Percentiles rank a stretch among this genome's conserved stretches.
Evolutionary conservation across 306 rosid genomes (phyloP).

Genomic region (Elaeagnus macrophylla): DNA sequence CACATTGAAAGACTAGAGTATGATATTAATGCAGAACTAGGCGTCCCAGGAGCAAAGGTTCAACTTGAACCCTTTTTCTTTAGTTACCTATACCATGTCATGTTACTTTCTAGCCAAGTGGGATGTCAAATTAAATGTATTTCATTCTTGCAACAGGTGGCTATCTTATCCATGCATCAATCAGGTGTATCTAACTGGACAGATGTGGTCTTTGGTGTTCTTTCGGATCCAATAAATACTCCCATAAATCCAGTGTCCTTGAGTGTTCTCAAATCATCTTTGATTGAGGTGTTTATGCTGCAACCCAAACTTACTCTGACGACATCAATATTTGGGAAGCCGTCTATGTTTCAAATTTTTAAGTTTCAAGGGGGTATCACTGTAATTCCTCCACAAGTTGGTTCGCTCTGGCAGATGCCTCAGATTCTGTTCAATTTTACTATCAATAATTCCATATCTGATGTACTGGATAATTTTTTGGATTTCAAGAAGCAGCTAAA

Average conservation of each 20-base stretch:
- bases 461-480: conserved; percentile 43
- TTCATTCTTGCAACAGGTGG: conserved; percentile 45
- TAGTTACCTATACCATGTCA: not conserved
- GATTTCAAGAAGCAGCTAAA: conserved; percentile 58
- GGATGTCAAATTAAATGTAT: conserved; percentile 20
- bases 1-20: conserved; percentile 55
- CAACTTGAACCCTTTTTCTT: conserved; percentile 16
- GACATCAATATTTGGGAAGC: conserved; percentile 53
- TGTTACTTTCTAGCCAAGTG: conserved; percentile 9
- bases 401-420: conserved; percentile 57
- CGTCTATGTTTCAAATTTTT: conserved; percentile 56
- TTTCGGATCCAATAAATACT: conserved; percentile 53
- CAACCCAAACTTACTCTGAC: conserved; percentile 72
- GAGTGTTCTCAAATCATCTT: conserved; percentile 62
- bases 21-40: conserved; percentile 68
- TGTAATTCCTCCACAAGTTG: conserved; percentile 57
- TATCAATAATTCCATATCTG: conserved; percentile 58
- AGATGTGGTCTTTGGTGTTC: conserved; percentile 66
- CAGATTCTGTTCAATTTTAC: conserved; percentile 75
- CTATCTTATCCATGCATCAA: conserved; percentile 66
- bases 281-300: conserved; percentile 61
- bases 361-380: conserved; percentile 73
- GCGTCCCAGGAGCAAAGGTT: conserved; percentile 68
- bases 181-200: conserved; percentile 45
- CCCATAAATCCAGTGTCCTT: conserved; percentile 55